Evolutionary conservation across 2,329 filamentous ascomycete species (phyloP).

Genomic region (Nakataea oryzae): DNA sequence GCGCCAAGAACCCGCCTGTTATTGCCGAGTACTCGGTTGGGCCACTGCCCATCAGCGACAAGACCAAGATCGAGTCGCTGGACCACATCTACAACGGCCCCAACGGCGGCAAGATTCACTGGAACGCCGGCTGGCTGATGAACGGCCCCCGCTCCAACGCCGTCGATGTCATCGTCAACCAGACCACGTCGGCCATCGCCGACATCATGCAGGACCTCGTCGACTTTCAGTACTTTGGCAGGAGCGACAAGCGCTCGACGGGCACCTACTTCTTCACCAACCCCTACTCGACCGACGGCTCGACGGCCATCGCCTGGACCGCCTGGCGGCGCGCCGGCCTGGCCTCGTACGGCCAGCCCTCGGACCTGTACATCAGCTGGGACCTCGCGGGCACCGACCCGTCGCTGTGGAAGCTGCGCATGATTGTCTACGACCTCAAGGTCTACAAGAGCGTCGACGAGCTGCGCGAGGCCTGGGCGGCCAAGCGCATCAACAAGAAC

Average conservation of each 20-base stretch:
- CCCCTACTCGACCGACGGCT: slow-evolving; percentile 28
- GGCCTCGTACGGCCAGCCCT: slow-evolving; percentile 27
- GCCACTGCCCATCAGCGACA: slow-evolving; percentile 29
- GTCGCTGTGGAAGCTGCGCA: slow-evolving; percentile 27
- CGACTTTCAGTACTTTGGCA: slow-evolving; percentile 22
- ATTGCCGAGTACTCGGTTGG: slow-evolving; percentile 39
- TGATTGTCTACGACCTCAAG: slow-evolving; percentile 28
- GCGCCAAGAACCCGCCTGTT: slow-evolving; percentile 27
- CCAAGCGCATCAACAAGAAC: slow-evolving; percentile 12
- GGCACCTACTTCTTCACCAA: slow-evolving; percentile 21
- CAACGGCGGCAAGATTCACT: slow-evolving; percentile 23
- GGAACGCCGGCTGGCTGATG: slow-evolving; percentile 12
- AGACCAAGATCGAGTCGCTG: slow-evolving; percentile 24
- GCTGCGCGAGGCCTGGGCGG: slow-evolving; percentile 24
- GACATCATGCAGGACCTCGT: slow-evolving; percentile 31
- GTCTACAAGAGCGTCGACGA: slow-evolving; percentile 23
- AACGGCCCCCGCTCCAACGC: slow-evolving; percentile 15
- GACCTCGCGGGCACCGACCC: slow-evolving; percentile 32
- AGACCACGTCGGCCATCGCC: slow-evolving; percentile 18
- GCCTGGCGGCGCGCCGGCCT: slow-evolving; percentile 30
- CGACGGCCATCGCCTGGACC: slow-evolving; percentile 24
- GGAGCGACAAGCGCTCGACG: slow-evolving; percentile 16
- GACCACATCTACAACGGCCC: slow-evolving; percentile 33
- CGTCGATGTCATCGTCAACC: slow-evolving; percentile 23
- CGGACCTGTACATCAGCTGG: slow-evolving; percentile 33